Conservation (phyloP, 176 grass and related monocot genomes). For the Triticum turgidum region DNA sequence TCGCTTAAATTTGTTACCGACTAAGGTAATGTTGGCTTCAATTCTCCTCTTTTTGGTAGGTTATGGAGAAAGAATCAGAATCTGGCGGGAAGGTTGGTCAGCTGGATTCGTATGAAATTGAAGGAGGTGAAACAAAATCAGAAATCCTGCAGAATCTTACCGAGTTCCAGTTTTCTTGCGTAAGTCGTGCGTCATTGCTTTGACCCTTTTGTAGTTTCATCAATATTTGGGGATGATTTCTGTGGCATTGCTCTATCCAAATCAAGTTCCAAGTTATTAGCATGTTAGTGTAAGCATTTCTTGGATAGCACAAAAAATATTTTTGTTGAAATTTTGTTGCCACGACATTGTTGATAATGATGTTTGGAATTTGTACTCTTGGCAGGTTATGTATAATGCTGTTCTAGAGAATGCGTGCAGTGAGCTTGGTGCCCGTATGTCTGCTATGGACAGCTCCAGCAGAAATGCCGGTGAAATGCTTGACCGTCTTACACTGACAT, state of each 20-base stretch:
- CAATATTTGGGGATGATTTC: not conserved
- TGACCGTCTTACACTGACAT: constrained; percentile 85
- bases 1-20: not conserved
- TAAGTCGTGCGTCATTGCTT: constrained; percentile 37
- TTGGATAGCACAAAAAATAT: not conserved
- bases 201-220: constrained; percentile 4
- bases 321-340: not conserved
- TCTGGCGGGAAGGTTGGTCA: constrained; percentile 73
- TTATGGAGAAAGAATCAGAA: constrained; percentile 78
- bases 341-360: constrained; percentile 1
- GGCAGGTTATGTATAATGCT: constrained; percentile 79
- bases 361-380: constrained; percentile 23
- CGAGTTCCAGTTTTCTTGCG: constrained; percentile 96
- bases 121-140: constrained; percentile 96
- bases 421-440: constrained; percentile 94
- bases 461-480: constrained; percentile 98
- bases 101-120: constrained; percentile 88
- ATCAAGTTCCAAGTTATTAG: constrained; percentile 10
- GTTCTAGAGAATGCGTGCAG: constrained; percentile 90
- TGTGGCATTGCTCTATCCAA: not conserved
- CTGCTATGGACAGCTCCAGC: constrained; percentile 96
- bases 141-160: constrained; percentile 91
- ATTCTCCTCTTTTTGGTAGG: constrained; percentile 34
- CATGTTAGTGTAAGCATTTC: not conserved
- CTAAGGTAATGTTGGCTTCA: not conserved